These are phyloP conservation scores for Malassezia furfur DNA, from an alignment of 1,284 basidiomycete genomes.

Conservation along the genomic window DNA sequence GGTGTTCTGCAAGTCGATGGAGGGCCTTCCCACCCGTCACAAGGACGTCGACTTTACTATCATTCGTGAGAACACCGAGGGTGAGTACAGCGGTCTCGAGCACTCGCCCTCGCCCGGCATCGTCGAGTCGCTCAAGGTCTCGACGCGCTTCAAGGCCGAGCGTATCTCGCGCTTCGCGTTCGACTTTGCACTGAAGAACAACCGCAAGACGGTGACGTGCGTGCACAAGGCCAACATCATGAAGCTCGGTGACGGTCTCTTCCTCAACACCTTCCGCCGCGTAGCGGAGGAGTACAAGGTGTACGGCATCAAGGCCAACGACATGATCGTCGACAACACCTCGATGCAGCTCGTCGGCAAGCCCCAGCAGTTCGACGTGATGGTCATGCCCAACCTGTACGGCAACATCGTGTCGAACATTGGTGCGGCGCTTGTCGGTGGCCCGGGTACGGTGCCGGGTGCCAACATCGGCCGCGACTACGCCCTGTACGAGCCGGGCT, in stretches of 20 bases:
- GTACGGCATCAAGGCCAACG: conserved; percentile 81
- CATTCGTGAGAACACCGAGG: conserved; percentile 99
- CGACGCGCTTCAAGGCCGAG: conserved; percentile 88
- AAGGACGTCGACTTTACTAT: conserved; percentile 95
- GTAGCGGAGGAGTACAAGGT: conserved; percentile 89
- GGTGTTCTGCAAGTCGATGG: conserved; percentile 93
- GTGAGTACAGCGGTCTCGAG: conserved; percentile 97
- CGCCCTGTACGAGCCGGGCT: conserved; percentile 96
- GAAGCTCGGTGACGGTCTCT: conserved; percentile 98
- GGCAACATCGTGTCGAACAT: conserved; percentile 98
- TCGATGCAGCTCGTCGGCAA: conserved; percentile 97
- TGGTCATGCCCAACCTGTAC: conserved; percentile 95
- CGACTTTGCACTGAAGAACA: conserved; percentile 97
- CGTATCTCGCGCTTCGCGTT: conserved; percentile 96
- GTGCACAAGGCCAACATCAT: conserved; percentile 99
- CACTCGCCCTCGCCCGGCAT: conserved; percentile 91
- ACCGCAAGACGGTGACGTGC: conserved; percentile 98
- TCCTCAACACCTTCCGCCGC: conserved; percentile 94
- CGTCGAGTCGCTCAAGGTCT: conserved; percentile 96
- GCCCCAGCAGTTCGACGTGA: conserved; percentile 92
- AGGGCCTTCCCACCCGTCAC: conserved; percentile 94
- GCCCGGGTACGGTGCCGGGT: conserved; percentile 92
- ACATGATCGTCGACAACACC: conserved; percentile 99
- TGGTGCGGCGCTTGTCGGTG: conserved; percentile 93
- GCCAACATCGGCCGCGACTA: conserved; percentile 97